Percentiles rank a stretch among this genome's conserved stretches.
phyloP scores from a whole-genome alignment of 2,329 filamentous ascomycete genomes.

The Didymella segeticola region DNA sequence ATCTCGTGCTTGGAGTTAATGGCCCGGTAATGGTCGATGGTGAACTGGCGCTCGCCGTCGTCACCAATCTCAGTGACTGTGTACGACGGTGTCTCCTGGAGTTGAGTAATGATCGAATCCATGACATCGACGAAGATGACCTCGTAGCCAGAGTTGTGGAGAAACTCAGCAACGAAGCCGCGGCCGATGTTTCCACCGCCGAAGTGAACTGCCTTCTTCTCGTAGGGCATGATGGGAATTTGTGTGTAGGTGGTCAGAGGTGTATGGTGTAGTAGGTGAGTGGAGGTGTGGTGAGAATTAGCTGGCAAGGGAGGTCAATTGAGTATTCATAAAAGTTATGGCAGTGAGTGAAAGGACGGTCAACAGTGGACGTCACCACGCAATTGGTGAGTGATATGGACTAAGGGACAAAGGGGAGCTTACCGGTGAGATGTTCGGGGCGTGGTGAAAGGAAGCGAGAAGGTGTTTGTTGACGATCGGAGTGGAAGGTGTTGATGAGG shows the following conservation, averaged over 20 bases:
- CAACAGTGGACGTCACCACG: neutral
- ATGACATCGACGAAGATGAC: conserved; percentile 97
- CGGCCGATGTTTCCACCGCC: conserved; percentile 62
- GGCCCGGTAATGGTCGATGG: conserved; percentile 93
- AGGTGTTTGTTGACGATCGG: conserved; percentile 31
- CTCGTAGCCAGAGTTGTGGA: conserved; percentile 93
- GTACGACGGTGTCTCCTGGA: conserved; percentile 80
- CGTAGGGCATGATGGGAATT: conserved; percentile 42
- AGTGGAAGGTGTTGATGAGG: conserved; percentile 19
- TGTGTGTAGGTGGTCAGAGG: conserved; percentile 1
- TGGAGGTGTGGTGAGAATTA: conserved; percentile 4
- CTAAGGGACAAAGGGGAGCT: neutral
- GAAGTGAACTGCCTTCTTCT: conserved; percentile 61
- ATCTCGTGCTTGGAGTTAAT: conserved; percentile 93
- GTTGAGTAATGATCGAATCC: conserved; percentile 77
- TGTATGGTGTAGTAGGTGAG: conserved; percentile 2
- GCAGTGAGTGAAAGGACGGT: neutral
- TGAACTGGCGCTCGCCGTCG: conserved; percentile 80
- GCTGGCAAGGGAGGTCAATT: conserved; percentile 7
- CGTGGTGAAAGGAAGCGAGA: conserved; percentile 19
- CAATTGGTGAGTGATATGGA: neutral
- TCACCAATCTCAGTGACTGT: conserved; percentile 90
- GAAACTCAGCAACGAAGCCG: conserved; percentile 65
- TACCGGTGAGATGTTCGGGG: conserved; percentile 8
- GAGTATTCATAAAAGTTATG: neutral